A percentile compares a stretch with the other conserved stretches of the same genome.
phyloP scores from a whole-genome alignment of 2,329 filamentous ascomycete genomes.

The Hypoxylon sp. region DNA sequence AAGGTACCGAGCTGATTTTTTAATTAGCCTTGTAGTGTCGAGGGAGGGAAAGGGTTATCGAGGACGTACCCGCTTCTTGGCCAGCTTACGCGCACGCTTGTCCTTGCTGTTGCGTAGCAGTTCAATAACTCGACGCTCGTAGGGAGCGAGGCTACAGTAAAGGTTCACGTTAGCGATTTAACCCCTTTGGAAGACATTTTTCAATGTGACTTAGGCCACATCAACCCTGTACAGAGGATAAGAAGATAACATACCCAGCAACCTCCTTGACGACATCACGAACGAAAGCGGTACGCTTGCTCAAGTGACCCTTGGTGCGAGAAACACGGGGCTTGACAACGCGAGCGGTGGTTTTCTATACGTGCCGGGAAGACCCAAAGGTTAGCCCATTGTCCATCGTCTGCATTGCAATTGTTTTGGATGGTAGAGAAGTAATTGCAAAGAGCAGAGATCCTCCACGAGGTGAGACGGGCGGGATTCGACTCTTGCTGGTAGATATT shows the following conservation, averaged over 20 bases:
- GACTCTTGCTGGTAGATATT: constrained; percentile 33
- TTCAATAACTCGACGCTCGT: constrained; percentile 99
- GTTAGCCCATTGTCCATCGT: constrained; percentile 73
- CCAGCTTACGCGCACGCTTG: constrained; percentile 98
- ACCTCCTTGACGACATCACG: constrained; percentile 99
- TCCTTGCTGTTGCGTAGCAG: constrained; percentile 99
- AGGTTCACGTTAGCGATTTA: constrained; percentile 47
- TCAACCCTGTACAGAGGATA: constrained; percentile 9
- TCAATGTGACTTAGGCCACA: background rate
- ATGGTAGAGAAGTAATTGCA: constrained; percentile 51
- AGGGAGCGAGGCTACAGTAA: constrained; percentile 78
- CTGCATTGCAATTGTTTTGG: constrained; percentile 54
- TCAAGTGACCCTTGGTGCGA: constrained; percentile 93
- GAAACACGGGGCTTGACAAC: constrained; percentile 82
- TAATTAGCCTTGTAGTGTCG: constrained; percentile 37
- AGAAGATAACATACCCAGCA: constrained; percentile 77
- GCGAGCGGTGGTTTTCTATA: constrained; percentile 85
- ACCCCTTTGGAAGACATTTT: background rate
- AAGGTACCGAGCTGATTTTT: constrained; percentile 88
- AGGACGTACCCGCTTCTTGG: constrained; percentile 92
- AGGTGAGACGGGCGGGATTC: constrained; percentile 69
- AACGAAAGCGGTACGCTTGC: constrained; percentile 97
- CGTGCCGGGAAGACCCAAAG: constrained; percentile 50
- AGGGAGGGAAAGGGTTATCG: constrained; percentile 5
- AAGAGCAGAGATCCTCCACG: constrained; percentile 77